A percentile compares a stretch with the other conserved stretches of the same genome.
Evolutionary conservation across 257 asterid genomes (phyloP).

Genomic region (Capsicum baccatum): DNA sequence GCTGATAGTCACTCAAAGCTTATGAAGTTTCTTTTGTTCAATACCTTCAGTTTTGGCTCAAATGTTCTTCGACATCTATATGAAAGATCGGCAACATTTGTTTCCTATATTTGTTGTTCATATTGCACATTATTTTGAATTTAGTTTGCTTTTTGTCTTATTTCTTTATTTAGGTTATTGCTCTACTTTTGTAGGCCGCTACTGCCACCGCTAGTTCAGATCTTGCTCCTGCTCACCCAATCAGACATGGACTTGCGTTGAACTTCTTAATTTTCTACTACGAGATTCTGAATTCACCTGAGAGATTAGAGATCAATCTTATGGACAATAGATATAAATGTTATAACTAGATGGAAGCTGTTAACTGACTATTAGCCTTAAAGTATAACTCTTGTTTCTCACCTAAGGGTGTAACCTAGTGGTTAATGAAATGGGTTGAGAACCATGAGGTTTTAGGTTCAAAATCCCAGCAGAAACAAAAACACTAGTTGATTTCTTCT

Average conservation of each 20-base stretch:
- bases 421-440: no score
- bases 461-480: no score
- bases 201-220: constrained; percentile 64
- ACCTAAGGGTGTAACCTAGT: no score
- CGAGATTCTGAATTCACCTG: constrained; percentile 81
- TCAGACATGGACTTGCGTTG: constrained; percentile 72
- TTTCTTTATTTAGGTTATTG: not conserved
- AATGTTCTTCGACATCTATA: not conserved
- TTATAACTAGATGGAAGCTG: not conserved
- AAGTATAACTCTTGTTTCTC: not conserved
- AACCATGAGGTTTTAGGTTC: no score
- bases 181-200: constrained; percentile 64
- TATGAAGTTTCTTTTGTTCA: constrained; percentile 50
- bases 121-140: constrained; percentile 4
- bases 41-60: not conserved
- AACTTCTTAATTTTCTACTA: constrained; percentile 80
- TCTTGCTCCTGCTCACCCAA: constrained; percentile 80
- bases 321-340: not conserved
- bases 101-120: not conserved
- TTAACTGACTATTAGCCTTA: not conserved
- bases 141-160: not conserved
- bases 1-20: constrained; percentile 67
- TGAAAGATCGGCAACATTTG: not conserved
- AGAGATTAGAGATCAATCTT: constrained; percentile 49
- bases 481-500: no score